phyloP scores from a whole-genome alignment of 371 early-diverging fungal species.

The Zychaea mexicana region DNA sequence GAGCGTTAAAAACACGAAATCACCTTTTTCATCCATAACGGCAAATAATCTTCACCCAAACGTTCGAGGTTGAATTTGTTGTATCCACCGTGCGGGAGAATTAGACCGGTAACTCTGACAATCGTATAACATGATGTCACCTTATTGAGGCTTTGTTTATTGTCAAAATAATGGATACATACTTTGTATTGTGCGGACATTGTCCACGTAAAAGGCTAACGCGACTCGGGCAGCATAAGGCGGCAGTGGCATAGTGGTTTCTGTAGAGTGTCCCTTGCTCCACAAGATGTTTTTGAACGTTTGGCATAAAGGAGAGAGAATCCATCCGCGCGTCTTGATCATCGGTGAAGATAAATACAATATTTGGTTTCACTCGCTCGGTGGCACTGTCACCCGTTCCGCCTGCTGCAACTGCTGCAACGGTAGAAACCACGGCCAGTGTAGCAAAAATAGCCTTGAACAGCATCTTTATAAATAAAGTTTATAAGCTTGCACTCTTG shows the following conservation, averaged over 20 bases:
- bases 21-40: constrained; percentile 29
- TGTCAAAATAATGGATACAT: neutral
- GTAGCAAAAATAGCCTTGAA: too few relatives aligned
- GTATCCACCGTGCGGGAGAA: constrained; percentile 60
- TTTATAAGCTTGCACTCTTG: too few relatives aligned
- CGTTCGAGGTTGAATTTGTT: constrained; percentile 44
- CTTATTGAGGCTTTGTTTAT: too few relatives aligned
- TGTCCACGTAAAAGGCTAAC: constrained; percentile 61
- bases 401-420: too few relatives aligned
- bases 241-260: constrained; percentile 66
- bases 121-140: too few relatives aligned
- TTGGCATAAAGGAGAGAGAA: constrained; percentile 64
- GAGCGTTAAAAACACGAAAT: neutral
- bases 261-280: constrained; percentile 59
- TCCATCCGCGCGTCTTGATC: constrained; percentile 61
- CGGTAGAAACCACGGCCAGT: too few relatives aligned
- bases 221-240: constrained; percentile 69
- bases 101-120: too few relatives aligned
- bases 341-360: constrained; percentile 65
- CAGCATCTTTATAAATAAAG: too few relatives aligned
- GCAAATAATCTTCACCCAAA: constrained; percentile 52
- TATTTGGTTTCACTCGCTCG: constrained; percentile 46
- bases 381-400: too few relatives aligned
- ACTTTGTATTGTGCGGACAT: constrained; percentile 65
- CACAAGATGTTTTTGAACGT: constrained; percentile 62